Conservation (phyloP, 441 rosid genomes). For the Aleurites moluccanus region DNA sequence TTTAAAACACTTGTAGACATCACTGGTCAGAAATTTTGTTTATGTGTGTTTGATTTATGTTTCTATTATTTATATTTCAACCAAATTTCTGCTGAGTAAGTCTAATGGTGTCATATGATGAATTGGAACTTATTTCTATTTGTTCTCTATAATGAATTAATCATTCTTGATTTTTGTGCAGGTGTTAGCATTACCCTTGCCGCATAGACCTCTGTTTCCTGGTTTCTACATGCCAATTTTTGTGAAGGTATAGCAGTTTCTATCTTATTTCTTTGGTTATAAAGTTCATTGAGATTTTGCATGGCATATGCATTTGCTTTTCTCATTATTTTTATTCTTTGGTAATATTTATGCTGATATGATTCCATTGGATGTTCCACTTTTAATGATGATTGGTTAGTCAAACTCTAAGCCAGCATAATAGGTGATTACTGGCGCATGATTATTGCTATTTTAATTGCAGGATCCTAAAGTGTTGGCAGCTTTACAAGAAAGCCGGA, state of each 20-base stretch:
- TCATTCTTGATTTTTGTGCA: conserved; percentile 27
- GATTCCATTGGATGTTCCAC: neutral
- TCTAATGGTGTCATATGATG: neutral
- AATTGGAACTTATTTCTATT: neutral
- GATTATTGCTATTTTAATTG: conserved; percentile 13
- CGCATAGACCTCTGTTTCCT: conserved; percentile 95
- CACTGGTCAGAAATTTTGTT: neutral
- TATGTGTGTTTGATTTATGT: neutral
- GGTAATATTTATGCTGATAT: neutral
- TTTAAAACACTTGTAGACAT: neutral
- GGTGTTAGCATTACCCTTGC: conserved; percentile 90
- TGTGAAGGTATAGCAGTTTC: conserved; percentile 69
- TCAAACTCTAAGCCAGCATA: neutral
- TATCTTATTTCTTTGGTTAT: neutral
- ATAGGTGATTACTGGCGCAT: neutral
- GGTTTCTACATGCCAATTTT: conserved; percentile 98
- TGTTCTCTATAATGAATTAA: neutral
- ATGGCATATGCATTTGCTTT: neutral
- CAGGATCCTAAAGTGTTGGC: conserved; percentile 93
- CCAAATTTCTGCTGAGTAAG: neutral
- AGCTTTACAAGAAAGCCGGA: conserved; percentile 88
- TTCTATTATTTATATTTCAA: neutral
- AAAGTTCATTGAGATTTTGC: neutral
- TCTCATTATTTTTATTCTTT: neutral
- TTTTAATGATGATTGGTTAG: neutral